Conservation (phyloP, 768 basidiomycete genomes). For the Porpolomopsis calyptriformis region DNA sequence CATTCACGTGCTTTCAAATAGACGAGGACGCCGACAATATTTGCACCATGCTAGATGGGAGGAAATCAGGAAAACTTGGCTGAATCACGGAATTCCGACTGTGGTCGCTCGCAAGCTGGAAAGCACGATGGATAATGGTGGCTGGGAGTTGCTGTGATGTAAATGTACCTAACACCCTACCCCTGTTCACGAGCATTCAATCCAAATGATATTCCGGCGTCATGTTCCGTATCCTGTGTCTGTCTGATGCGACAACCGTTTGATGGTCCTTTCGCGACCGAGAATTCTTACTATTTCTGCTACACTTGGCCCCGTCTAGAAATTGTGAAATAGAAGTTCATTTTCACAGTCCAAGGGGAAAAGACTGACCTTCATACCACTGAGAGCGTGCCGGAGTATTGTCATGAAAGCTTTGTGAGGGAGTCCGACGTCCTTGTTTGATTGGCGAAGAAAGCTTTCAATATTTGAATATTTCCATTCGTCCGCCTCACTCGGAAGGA, state of each 20-base stretch:
- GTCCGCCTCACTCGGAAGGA: slow-evolving; percentile 22
- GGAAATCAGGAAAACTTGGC: slow-evolving; percentile 84
- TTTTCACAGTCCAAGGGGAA: neutral
- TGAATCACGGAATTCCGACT: slow-evolving; percentile 82
- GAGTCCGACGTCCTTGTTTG: slow-evolving; percentile 28
- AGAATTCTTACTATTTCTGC: slow-evolving; percentile 34
- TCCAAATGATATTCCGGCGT: neutral
- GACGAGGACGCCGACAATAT: slow-evolving; percentile 83
- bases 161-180: neutral
- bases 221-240: neutral
- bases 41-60: slow-evolving; percentile 81
- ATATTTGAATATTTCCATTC: slow-evolving; percentile 32
- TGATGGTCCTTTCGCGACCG: slow-evolving; percentile 32
- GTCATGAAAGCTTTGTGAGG: slow-evolving; percentile 55
- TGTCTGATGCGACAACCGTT: slow-evolving; percentile 17
- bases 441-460: slow-evolving; percentile 31
- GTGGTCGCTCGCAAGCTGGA: slow-evolving; percentile 84
- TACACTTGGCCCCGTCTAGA: slow-evolving; percentile 39
- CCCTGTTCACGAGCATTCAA: neutral
- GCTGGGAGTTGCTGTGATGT: slow-evolving; percentile 76
- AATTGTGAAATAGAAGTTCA: slow-evolving; percentile 1
- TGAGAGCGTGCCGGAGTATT: slow-evolving; percentile 65
- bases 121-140: slow-evolving; percentile 78
- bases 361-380: slow-evolving; percentile 65
- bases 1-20: slow-evolving; percentile 18